A percentile compares a stretch with the other conserved stretches of the same genome.
These are phyloP conservation scores for Hygrocybe punicea DNA, from an alignment of 768 basidiomycete genomes.

Conservation along the genomic window DNA sequence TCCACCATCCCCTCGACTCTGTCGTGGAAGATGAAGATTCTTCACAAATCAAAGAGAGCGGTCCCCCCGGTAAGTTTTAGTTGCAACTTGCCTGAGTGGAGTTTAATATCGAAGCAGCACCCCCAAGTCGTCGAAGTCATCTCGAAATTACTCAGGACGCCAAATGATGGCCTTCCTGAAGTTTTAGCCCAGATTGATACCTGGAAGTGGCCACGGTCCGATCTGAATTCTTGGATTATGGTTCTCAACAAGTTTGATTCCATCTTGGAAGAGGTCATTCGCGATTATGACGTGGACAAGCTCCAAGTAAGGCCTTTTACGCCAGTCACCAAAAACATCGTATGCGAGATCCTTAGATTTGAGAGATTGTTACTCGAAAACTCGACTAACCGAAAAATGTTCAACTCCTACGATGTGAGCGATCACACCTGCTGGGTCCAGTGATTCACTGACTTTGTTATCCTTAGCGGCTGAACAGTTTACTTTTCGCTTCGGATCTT, in stretches of 20 bases:
- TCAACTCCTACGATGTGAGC: conserved; percentile 93
- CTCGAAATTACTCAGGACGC: conserved; percentile 57
- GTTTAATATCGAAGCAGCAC: conserved; percentile 47
- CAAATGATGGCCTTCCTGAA: conserved; percentile 67
- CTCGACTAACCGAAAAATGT: conserved; percentile 96
- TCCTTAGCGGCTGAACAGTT: conserved; percentile 78
- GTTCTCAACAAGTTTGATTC: conserved; percentile 94
- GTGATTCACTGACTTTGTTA: conserved; percentile 10
- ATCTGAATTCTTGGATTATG: conserved; percentile 94
- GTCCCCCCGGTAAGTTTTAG: conserved; percentile 62
- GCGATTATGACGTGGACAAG: conserved; percentile 81
- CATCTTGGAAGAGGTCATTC: conserved; percentile 78
- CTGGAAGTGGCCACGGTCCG: conserved; percentile 96
- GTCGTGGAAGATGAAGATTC: conserved; percentile 81
- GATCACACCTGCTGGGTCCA: conserved; percentile 10
- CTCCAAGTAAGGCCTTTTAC: conserved; percentile 79
- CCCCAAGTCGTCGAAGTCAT: conserved; percentile 82
- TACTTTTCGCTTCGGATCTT: conserved; percentile 85
- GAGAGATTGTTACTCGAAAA: conserved; percentile 91
- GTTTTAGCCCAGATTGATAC: conserved; percentile 65
- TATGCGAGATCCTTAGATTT: conserved; percentile 84
- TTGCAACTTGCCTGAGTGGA: not conserved
- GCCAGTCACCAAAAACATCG: conserved; percentile 63
- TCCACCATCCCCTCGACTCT: conserved; percentile 36
- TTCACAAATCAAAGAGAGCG: conserved; percentile 79